Base-by-base conservation (phyloP, 257 asterid species). In the Leonotis leonurus region DNA sequence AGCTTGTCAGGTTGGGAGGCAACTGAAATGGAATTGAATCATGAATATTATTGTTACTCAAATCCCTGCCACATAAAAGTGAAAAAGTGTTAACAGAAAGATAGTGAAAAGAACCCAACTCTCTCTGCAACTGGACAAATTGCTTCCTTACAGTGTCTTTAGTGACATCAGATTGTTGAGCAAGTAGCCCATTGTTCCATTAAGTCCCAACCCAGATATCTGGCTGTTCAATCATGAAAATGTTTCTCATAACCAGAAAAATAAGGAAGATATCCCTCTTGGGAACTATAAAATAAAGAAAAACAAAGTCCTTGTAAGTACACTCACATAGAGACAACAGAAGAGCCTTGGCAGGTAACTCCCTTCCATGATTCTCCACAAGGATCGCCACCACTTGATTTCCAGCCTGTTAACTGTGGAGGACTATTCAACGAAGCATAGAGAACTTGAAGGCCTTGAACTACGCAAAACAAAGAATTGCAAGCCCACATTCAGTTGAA, bases 321-420 rank as follows among this genome's bases (percentile, higher is more conserved):
- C 11, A 83, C 97, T 87, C 74, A 93, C 99, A 93, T 44, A 26
- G 97, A 85, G 56, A 82, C 85, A 67, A 93, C 81, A 33, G 94
- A 79, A 65, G 95, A 78, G 25, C 87, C 95, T 75, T 75, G 83
- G 70, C 99, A 93, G 3, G 80, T 75, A 48, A 93, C 65, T 75
- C 97, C 99, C 66, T 49, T 84, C 97, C 99, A 89, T 6, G 90
- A 84, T 76, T 87, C 97, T 44, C 85, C 94, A 70, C 97, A 93
- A 4, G 99, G 99, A 82, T 93, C 99, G 3, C 94, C 94, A 8
- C 95, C 95, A 56, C 70, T 85, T 4, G 95, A 62, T 70, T 82
- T 85, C 99, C 97, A 93, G 71, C 89, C 80, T 14, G 84, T 75
- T 65, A 93, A 84, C 74, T 84, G 90, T 2, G 89, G 65, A 30